A percentile compares a stretch with the other conserved stretches of the same genome.
These are phyloP conservation scores for Vigna angularis DNA, from an alignment of 306 rosid species.

Conservation along the genomic window DNA sequence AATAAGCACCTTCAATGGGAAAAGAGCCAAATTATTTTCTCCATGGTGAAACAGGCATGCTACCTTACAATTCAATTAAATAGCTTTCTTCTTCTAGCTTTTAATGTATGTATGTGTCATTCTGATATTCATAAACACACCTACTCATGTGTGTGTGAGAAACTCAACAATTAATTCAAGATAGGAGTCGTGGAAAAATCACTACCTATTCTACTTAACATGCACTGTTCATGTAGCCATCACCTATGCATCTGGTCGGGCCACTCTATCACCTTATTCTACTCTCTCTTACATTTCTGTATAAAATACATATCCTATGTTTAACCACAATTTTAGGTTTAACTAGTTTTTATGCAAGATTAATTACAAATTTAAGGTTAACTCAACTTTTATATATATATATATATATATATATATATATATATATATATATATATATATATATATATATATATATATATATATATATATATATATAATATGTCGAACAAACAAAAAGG, in stretches of 20 bases:
- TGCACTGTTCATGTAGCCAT: neutral
- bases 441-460: too few species aligned
- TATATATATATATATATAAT: too few species aligned
- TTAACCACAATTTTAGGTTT: neutral
- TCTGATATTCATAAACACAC: neutral
- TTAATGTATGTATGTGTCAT: neutral
- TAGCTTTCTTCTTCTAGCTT: neutral
- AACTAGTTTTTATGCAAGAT: neutral
- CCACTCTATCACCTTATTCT: neutral
- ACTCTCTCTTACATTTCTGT: neutral
- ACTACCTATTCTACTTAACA: neutral
- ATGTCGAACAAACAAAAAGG: too few species aligned
- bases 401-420: too few species aligned
- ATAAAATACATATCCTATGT: neutral
- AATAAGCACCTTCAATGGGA: neutral
- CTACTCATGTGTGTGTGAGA: neutral
- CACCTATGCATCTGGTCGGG: neutral
- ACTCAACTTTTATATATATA: too few species aligned
- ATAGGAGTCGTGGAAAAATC: neutral
- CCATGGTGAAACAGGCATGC: neutral
- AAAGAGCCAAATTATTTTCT: constrained; percentile 3
- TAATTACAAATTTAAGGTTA: neutral
- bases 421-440: too few species aligned
- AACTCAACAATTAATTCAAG: neutral
- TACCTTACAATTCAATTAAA: neutral